Conservation (phyloP, 164 flowering plant species). For the Warburgia ugandensis region DNA sequence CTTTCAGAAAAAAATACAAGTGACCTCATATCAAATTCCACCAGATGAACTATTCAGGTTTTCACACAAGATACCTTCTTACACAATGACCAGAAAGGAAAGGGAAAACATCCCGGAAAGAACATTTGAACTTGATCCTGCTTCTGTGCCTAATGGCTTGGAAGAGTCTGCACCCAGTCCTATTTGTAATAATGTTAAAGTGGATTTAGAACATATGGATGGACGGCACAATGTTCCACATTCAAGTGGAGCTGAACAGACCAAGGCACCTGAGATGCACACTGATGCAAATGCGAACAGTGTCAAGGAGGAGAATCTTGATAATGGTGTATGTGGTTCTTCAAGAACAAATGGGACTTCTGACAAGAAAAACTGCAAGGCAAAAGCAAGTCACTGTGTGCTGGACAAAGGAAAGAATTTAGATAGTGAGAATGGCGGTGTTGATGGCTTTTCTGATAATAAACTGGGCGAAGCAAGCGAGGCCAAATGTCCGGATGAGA, state of each 20-base stretch:
- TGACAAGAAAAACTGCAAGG: neutral
- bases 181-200: conserved; percentile 1
- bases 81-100: conserved; percentile 40
- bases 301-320: neutral
- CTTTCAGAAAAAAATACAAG: conserved; percentile 13
- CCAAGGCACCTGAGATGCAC: neutral
- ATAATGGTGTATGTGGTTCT: neutral
- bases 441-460: neutral
- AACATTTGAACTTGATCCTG: conserved; percentile 59
- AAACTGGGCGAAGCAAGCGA: neutral
- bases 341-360: neutral
- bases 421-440: neutral
- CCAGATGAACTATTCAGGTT: conserved; percentile 33
- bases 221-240: neutral
- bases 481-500: neutral
- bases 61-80: conserved; percentile 52
- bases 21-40: conserved; percentile 17
- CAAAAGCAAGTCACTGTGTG: too few species aligned
- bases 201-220: conserved; percentile 2
- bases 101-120: conserved; percentile 41
- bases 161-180: conserved; percentile 13
- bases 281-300: neutral
- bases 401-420: conserved; percentile 1
- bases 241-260: neutral
- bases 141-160: conserved; percentile 22